Evolutionary conservation across 1,139 yeast species (phyloP), one percentile per base, ranked within the genome.

Genomic region (Scheffersomyces parashehatae): DNA sequence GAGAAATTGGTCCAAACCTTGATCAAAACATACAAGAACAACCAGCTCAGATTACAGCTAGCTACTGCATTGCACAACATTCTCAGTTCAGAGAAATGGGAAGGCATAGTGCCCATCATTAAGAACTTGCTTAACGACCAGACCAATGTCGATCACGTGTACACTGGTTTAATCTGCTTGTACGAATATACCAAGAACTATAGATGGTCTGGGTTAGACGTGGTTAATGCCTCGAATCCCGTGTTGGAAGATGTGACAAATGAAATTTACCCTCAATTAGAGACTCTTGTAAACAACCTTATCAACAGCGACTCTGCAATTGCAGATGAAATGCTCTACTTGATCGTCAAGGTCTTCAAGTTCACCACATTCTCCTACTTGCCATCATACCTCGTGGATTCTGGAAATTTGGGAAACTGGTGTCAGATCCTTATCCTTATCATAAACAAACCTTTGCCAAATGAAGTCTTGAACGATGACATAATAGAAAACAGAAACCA

Each of bases 311-410:
- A 60, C 37, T 55, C 65, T 3, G 41, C 47, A 3, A 58, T 75
- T 12, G 69, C 79, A 2, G 84, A 80, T 52, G 84, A 81, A 49
- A 67, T 83, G 68, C 62, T 82, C 45, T 84, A 84, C 58, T 65
- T 81, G 56, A 77, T 83, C 32, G 64, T 84, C 45, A 85, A 85
- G 59, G 77, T 79, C 29, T 84, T 83, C 71, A 85, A 85, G 59
- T 85, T 74, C 55, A 67, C 80, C 15, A 81, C 88, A 3, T 73
- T 70, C 51, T 74, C 80, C 24, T 73, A 76, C 28, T 69, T 84
- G 40, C 88, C 90, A 3, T 65, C 71, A 6, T 83, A 83, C 58
- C 76, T 85, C 47, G 80, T 63, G 42, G 73, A 78, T 50, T 62
- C 73, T 11, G 62, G 70, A 28, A 75, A 79, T 44, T 62, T 85